Evolutionary conservation across 2,329 filamentous ascomycete genomes (phyloP), one percentile per base, ranked within the genome.

Genomic region (Hypoxylon sp.): DNA sequence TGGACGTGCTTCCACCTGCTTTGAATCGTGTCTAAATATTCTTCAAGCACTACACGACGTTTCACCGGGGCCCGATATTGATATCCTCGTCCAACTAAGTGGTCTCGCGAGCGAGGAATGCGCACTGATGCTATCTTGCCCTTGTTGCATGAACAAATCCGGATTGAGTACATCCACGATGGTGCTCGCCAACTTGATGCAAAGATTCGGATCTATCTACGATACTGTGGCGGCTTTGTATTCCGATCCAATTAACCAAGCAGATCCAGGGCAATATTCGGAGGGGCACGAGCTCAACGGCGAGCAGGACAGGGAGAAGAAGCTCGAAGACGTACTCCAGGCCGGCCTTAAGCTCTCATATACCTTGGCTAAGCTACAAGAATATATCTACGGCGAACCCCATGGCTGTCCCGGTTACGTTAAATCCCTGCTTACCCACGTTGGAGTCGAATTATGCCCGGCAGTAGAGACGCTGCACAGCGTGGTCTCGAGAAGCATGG

Each of bases 111-210:
- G 83, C 10, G 78, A 80, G 37, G 75, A 73, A n/a, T 82, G 80
- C 56, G 74, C 75, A 1, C 70, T 72, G 1, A 79, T 83, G 77
- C 72, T 83, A 3, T 69, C 72, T 17, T 83, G 81, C 64, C 49
- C 69, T 0, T 70, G 71, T 20, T 83, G 81, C 67, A 77, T 81
- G 71, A 75, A 71, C 52, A 72, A 73, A 10, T 75, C 75, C 1
- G 77, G 75, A 1, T 76, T 73, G 3, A 76, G 79, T 43, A 80
- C 79, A 1, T 73, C 76, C 0, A 75, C 76, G 4, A 82, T 81
- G 79, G 73, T 83, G 0, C 72, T 82, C n/a, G 78, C 77, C 0
- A 81, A 79, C 0, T 72, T 82, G 17, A 76, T 83, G 76, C 45
- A 79, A 81, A 65, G 77, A 81, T 42, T 77, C 78, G 1, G n/a